phyloP scores from a whole-genome alignment of 73 alveolate species.

The Urostyla sp. region DNA sequence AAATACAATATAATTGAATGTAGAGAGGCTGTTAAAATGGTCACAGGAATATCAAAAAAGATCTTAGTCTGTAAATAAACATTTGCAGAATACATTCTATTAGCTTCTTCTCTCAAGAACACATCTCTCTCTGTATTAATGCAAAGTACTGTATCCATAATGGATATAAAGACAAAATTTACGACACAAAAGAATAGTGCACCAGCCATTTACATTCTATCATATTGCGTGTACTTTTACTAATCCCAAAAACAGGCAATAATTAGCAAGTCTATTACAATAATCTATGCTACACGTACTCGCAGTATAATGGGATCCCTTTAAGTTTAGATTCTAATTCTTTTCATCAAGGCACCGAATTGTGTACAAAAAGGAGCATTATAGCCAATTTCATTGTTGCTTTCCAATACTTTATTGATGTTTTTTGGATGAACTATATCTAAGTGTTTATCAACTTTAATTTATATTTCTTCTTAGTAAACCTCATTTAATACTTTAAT shows the following conservation, averaged over 20 bases:
- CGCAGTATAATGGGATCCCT: not conserved
- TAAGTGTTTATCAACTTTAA: not conserved
- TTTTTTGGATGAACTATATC: not conserved
- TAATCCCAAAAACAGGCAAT: slow-evolving; percentile 66
- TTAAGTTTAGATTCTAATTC: not conserved
- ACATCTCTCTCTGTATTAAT: slow-evolving; percentile 73
- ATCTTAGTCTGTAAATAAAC: slow-evolving; percentile 70
- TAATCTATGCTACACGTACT: slow-evolving; percentile 55
- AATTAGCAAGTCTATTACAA: slow-evolving; percentile 56
- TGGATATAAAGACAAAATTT: slow-evolving; percentile 48
- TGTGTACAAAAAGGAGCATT: not conserved
- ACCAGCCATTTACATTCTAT: slow-evolving; percentile 46
- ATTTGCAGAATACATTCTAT: slow-evolving; percentile 63
- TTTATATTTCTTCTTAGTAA: not conserved
- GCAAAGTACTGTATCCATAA: slow-evolving; percentile 60
- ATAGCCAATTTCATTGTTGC: not conserved
- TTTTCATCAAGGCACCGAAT: not conserved
- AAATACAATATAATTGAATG: slow-evolving; percentile 24
- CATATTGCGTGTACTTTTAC: slow-evolving; percentile 31
- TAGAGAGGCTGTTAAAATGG: slow-evolving; percentile 7
- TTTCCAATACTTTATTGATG: not conserved
- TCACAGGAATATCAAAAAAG: slow-evolving; percentile 72
- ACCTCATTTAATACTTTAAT: not conserved
- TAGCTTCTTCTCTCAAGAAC: slow-evolving; percentile 77
- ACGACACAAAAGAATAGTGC: slow-evolving; percentile 61